Evolutionary conservation across 2,329 filamentous ascomycete genomes (phyloP).

Genomic region (Aspergillus brunneoviolaceus): DNA sequence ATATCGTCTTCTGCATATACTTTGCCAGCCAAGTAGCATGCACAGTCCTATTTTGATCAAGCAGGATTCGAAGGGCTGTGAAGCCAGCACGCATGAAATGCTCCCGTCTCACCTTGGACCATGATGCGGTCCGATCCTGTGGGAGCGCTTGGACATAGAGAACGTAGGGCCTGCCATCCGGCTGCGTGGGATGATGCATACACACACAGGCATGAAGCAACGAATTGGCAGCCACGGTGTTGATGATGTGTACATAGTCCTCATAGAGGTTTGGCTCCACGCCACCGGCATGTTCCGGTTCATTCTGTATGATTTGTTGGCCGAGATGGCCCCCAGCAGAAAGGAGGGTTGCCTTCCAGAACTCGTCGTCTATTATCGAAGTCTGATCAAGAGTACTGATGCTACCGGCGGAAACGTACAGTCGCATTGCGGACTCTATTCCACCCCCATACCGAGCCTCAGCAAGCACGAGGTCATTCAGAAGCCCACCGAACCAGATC

Average conservation of each 20-base stretch:
- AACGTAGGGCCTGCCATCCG: conserved; percentile 33
- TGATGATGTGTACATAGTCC: conserved; percentile 28
- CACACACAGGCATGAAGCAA: conserved; percentile 31
- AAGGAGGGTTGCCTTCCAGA: conserved; percentile 21
- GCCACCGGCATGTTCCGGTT: conserved; percentile 22
- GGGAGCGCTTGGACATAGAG: conserved; percentile 26
- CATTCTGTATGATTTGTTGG: conserved; percentile 25
- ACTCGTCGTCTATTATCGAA: neutral
- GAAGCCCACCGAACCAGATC: conserved; percentile 26
- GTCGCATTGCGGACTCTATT: conserved; percentile 31
- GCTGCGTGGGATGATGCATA: conserved; percentile 41
- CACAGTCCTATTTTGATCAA: conserved; percentile 31
- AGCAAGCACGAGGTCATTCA: conserved; percentile 34
- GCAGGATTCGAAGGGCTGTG: conserved; percentile 39
- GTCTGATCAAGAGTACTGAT: conserved; percentile 18
- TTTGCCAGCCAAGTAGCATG: conserved; percentile 32
- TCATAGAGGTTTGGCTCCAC: conserved; percentile 35
- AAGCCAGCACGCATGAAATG: conserved; percentile 35
- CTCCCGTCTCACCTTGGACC: conserved; percentile 24
- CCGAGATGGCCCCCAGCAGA: conserved; percentile 27
- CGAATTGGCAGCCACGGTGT: conserved; percentile 23
- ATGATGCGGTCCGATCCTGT: conserved; percentile 19
- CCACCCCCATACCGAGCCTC: conserved; percentile 37
- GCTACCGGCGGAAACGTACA: conserved; percentile 30
- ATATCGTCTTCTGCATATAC: conserved; percentile 32